Evolutionary conservation across 371 early-diverging fungal genomes (phyloP).

Genomic region (Rhizomucor miehei): DNA sequence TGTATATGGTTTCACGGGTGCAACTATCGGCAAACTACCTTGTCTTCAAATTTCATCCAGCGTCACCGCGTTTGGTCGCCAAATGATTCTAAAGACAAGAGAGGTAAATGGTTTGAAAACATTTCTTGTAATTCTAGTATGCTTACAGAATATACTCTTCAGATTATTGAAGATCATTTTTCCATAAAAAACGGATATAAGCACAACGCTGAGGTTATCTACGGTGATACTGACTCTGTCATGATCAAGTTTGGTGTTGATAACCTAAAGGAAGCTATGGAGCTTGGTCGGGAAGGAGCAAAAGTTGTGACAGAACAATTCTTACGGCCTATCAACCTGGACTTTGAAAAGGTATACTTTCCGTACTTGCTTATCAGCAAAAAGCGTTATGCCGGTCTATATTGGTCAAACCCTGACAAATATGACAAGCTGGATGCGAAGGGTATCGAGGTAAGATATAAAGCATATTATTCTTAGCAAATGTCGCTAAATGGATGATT

Average conservation of each 20-base stretch:
- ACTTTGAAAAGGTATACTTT: slow-evolving; percentile 99
- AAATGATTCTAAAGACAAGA: slow-evolving; percentile 97
- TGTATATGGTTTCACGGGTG: slow-evolving; percentile 99
- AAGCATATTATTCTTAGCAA: neutral
- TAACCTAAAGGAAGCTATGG: slow-evolving; percentile 85
- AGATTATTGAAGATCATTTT: slow-evolving; percentile 86
- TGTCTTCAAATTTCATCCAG: slow-evolving; percentile 98
- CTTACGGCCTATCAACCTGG: slow-evolving; percentile 95
- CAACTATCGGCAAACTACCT: slow-evolving; percentile 96
- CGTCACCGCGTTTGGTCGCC: slow-evolving; percentile 98
- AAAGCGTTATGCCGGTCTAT: slow-evolving; percentile 99
- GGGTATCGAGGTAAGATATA: slow-evolving; percentile 89
- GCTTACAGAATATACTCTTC: neutral
- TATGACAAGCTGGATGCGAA: slow-evolving; percentile 98
- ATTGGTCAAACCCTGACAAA: slow-evolving; percentile 92
- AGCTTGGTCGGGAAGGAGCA: slow-evolving; percentile 87
- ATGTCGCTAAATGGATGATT: neutral
- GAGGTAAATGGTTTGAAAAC: slow-evolving; percentile 24
- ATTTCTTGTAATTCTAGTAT: neutral
- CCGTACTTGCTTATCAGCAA: slow-evolving; percentile 99
- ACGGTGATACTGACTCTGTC: slow-evolving; percentile 99
- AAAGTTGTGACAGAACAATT: slow-evolving; percentile 86
- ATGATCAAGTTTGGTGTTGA: slow-evolving; percentile 98
- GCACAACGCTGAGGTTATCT: slow-evolving; percentile 93
- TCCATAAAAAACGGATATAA: slow-evolving; percentile 85